Conservation (phyloP, 2,329 filamentous ascomycete species). For the Diaporthe citri region DNA sequence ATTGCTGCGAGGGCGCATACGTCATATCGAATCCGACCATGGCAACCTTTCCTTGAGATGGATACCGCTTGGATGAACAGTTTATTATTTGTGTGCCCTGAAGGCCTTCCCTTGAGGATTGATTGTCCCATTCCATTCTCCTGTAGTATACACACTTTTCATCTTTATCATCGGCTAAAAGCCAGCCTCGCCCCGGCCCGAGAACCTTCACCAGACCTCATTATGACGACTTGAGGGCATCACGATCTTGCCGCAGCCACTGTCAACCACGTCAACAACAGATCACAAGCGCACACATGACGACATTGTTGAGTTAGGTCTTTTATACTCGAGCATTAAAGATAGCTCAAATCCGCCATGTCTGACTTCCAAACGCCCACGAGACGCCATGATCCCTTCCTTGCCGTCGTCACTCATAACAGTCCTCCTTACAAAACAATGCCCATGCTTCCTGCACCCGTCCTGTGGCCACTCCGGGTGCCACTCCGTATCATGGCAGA, state of each 20-base stretch:
- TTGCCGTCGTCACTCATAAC: conserved; percentile 24
- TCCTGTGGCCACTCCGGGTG: background rate
- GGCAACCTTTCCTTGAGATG: background rate
- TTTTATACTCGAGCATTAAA: background rate
- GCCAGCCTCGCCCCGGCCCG: background rate
- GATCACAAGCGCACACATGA: conserved; percentile 6
- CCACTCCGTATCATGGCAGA: background rate
- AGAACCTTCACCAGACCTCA: background rate
- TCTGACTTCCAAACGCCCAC: background rate
- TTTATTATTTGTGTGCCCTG: background rate
- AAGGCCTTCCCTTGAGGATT: background rate
- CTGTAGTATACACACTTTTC: too few relatives aligned
- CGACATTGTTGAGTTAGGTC: conserved; percentile 10
- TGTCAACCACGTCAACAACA: background rate
- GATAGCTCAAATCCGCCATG: background rate
- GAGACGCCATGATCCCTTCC: background rate
- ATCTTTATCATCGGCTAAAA: background rate
- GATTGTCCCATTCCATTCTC: background rate
- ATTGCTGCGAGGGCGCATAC: background rate
- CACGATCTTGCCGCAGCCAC: background rate
- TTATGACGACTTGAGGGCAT: conserved; percentile 29
- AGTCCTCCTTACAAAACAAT: background rate
- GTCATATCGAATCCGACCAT: conserved; percentile 5
- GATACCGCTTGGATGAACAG: background rate
- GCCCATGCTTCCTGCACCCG: background rate